Base-by-base conservation (phyloP, 148 eudicot species). In the Chenopodium suecicum region DNA sequence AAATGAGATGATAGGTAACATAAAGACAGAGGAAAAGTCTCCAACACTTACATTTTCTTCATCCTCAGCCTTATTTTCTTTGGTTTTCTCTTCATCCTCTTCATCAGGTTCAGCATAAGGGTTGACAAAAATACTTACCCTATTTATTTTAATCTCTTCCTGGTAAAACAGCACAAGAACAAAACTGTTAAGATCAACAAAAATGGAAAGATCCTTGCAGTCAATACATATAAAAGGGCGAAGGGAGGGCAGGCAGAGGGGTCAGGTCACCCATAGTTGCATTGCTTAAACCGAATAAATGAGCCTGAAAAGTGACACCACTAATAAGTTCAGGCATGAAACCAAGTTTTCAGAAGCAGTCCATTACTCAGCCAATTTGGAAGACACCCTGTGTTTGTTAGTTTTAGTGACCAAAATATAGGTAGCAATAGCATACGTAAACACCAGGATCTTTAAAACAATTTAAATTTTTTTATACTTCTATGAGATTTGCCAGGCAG, bases 101-200 rank as follows among this genome's bases (percentile, higher is more conserved):
- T 91, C 98, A 78, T 94, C 99, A 46, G 88, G 89, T 82, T 96
- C 98, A 10, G 91, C 76, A 76, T 96, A 96, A 32, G 99, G 99
- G 80, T 96, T 94, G 82, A 94, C 93, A 80, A 89, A 96, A 27
- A 92, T 86, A 19, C 92, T 86, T 14, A 90, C 92, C 13, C 88
- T 86, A 31, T 83, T 94, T 76, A 94, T 96, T 89, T 94, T 96
- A 77, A 96, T 94, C 79, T 94, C 99, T 90, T 93, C 97, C 99
- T 94, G 93, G 81, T 83, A 74, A 82, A 75, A 76, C 29, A 86
- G 64, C 70, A 83, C 47, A 73, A 76, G 32, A 58, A 68, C 6
- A 11, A 32, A 73, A 4, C 2, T 37, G 65, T 75, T 70, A 69
- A 9, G 60, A 75, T 46, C 54, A 27, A 71, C 54, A 25, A 48